Conservation (phyloP, 352 stramenopile species). For the Pythium aphanidermatum region DNA sequence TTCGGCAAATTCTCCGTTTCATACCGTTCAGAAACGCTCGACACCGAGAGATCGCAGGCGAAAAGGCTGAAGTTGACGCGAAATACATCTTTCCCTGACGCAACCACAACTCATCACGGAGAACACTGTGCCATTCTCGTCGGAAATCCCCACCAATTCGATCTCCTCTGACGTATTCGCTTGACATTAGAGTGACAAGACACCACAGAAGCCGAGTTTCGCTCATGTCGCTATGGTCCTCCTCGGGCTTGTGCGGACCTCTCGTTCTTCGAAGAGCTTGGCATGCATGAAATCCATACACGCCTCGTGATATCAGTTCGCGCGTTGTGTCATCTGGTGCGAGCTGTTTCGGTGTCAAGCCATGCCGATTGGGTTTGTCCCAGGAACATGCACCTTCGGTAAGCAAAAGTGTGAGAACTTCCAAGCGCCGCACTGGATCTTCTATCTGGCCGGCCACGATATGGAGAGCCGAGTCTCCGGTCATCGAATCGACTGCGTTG, state of each 20-base stretch:
- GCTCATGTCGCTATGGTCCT: neutral
- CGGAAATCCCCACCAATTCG: slow-evolving; percentile 31
- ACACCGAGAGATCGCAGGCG: slow-evolving; percentile 32
- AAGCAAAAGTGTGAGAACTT: slow-evolving; percentile 40
- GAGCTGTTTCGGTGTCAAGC: slow-evolving; percentile 42
- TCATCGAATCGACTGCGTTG: slow-evolving; percentile 40
- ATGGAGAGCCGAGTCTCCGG: slow-evolving; percentile 56
- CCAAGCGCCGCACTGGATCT: slow-evolving; percentile 35
- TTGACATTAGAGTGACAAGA: slow-evolving; percentile 43
- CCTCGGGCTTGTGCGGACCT: too few relatives aligned
- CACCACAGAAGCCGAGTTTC: slow-evolving; percentile 44
- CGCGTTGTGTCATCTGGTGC: slow-evolving; percentile 24
- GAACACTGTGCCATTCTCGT: slow-evolving; percentile 47
- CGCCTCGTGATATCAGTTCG: slow-evolving; percentile 29
- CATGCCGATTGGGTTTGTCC: slow-evolving; percentile 42
- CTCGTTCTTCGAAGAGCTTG: too few relatives aligned
- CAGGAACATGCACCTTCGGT: slow-evolving; percentile 46
- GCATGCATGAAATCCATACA: slow-evolving; percentile 45
- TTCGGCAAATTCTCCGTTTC: slow-evolving; percentile 28
- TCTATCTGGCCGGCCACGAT: slow-evolving; percentile 40
- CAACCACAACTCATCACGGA: slow-evolving; percentile 56
- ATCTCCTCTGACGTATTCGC: slow-evolving; percentile 32
- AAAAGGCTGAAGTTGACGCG: slow-evolving; percentile 33
- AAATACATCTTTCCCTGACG: slow-evolving; percentile 50
- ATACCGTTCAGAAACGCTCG: slow-evolving; percentile 59